phyloP scores from a whole-genome alignment of 306 rosid species.

The Fagus sylvatica region DNA sequence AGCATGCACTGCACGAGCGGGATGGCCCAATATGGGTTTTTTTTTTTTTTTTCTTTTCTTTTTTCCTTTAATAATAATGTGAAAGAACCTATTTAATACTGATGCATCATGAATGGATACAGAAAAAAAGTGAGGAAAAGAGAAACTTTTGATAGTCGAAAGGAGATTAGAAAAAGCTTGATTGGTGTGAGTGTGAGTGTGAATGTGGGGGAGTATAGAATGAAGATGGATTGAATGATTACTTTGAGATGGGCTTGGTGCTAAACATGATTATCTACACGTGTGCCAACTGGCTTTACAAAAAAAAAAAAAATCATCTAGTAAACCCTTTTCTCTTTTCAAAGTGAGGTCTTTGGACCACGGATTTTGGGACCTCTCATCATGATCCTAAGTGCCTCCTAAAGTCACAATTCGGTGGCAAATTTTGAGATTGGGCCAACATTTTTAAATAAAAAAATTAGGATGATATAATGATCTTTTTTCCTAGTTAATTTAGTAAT shows the following conservation, averaged over 20 bases:
- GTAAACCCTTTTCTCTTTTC: slow-evolving; percentile 10
- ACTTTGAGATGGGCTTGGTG: slow-evolving; percentile 55
- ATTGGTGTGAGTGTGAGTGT: slow-evolving; percentile 24
- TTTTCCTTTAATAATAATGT: not conserved
- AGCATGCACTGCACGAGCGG: slow-evolving; percentile 85
- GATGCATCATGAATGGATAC: slow-evolving; percentile 30
- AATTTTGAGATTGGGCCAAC: not conserved
- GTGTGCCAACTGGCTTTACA: slow-evolving; percentile 78
- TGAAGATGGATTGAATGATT: slow-evolving; percentile 68
- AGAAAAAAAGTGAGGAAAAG: not conserved
- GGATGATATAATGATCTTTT: too few species aligned
- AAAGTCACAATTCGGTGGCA: slow-evolving; percentile 14
- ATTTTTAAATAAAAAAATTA: too few species aligned
- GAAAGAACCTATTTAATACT: slow-evolving; percentile 36
- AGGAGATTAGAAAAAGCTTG: not conserved
- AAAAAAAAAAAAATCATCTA: slow-evolving; percentile 23
- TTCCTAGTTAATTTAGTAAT: too few species aligned
- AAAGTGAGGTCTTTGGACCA: slow-evolving; percentile 25
- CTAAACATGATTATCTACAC: slow-evolving; percentile 88
- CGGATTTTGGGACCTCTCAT: slow-evolving; percentile 33
- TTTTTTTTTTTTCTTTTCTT: slow-evolving; percentile 13
- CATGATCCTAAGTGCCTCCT: slow-evolving; percentile 42
- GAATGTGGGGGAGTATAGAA: not conserved
- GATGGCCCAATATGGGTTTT: slow-evolving; percentile 48
- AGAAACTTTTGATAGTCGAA: not conserved